Conservation (phyloP, 169 alveolate genomes). For the Eimeria sp. region DNA sequence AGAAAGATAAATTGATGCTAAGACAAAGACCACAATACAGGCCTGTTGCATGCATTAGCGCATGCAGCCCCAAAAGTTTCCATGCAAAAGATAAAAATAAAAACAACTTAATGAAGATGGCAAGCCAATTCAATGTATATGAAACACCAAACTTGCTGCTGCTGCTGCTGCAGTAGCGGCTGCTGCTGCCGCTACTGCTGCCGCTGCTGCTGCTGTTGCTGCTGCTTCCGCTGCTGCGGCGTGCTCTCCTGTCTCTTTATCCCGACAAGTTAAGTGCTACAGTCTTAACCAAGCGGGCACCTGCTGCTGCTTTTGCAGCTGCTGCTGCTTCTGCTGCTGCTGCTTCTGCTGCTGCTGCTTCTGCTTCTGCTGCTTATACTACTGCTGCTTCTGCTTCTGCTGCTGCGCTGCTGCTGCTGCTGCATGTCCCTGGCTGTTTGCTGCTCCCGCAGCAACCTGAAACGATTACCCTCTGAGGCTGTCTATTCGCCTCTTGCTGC, state of each 20-base stretch:
- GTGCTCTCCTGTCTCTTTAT: neutral
- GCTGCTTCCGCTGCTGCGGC: neutral
- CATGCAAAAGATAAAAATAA: neutral
- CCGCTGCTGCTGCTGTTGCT: neutral
- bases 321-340: too few species aligned
- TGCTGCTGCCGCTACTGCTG: neutral
- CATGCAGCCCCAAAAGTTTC: neutral
- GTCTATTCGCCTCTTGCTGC: conserved; percentile 1
- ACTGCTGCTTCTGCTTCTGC: neutral
- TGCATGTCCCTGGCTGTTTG: neutral
- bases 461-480: conserved; percentile 1
- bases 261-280: neutral
- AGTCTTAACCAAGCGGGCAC: too few species aligned
- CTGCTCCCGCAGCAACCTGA: conserved; percentile 44
- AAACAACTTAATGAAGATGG: neutral
- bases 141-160: neutral
- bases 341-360: too few species aligned
- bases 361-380: neutral
- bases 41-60: neutral
- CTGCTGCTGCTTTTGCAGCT: too few species aligned
- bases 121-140: neutral
- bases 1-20: neutral
- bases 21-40: neutral
- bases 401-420: neutral
- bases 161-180: neutral